Evolutionary conservation across 2,329 filamentous ascomycete genomes (phyloP).

Genomic region (Drechslerella coelobrocha): DNA sequence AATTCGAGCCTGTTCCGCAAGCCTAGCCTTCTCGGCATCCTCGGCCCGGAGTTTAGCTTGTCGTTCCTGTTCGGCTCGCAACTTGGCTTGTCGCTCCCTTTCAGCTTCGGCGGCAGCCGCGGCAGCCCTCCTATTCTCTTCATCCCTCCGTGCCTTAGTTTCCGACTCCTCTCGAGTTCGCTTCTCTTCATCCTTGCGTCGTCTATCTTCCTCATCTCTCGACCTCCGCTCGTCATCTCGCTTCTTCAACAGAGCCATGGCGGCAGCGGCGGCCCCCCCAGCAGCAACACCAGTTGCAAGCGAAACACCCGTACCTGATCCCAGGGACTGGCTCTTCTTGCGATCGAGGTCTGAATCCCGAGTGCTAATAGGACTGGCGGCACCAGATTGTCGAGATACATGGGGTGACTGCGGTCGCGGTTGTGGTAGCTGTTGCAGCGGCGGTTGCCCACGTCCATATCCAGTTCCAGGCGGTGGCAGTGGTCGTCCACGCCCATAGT

Average conservation of each 20-base stretch:
- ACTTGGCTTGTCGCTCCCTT: slow-evolving; percentile 16
- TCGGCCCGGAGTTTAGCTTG: slow-evolving; percentile 12
- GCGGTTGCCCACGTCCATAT: slow-evolving; percentile 18
- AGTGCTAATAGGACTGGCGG: slow-evolving; percentile 11
- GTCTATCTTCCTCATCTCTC: slow-evolving; percentile 13
- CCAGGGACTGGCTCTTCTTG: slow-evolving; percentile 30
- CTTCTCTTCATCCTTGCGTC: slow-evolving; percentile 16
- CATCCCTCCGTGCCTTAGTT: slow-evolving; percentile 25
- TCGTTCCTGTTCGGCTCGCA: slow-evolving; percentile 19
- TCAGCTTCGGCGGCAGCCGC: slow-evolving; percentile 25
- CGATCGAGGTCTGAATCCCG: slow-evolving; percentile 25
- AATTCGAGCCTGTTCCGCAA: slow-evolving; percentile 27
- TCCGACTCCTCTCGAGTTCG: slow-evolving; percentile 16
- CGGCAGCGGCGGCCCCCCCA: slow-evolving; percentile 30
- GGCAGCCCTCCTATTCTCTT: slow-evolving; percentile 14
- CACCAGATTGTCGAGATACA: slow-evolving; percentile 11
- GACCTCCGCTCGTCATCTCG: slow-evolving; percentile 12
- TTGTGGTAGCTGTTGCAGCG: slow-evolving; percentile 7
- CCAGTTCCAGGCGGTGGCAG: slow-evolving; percentile 4
- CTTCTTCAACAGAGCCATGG: slow-evolving; percentile 29
- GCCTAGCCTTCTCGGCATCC: slow-evolving; percentile 22
- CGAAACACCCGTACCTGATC: slow-evolving; percentile 20
- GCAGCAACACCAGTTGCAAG: slow-evolving; percentile 27
- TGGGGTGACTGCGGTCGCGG: slow-evolving; percentile 10
- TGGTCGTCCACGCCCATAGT: slow-evolving; percentile 2